These are phyloP conservation scores for Aureobasidium zeae DNA, from an alignment of 2,329 filamentous ascomycete genomes.

Conservation along the genomic window DNA sequence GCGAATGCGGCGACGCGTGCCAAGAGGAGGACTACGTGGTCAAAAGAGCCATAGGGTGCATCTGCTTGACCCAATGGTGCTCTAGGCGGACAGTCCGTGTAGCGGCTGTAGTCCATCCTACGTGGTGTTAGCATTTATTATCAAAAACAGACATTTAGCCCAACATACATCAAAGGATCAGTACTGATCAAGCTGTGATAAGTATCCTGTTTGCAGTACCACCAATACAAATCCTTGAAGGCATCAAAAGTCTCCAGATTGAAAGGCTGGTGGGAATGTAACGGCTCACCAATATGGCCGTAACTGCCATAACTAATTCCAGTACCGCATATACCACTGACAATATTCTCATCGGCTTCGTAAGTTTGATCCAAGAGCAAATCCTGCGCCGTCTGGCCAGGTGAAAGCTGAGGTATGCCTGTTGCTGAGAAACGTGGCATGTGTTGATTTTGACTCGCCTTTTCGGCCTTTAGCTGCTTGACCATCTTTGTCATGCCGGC, in stretches of 20 bases:
- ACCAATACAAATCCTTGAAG: slow-evolving; percentile 84
- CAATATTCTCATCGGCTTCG: slow-evolving; percentile 47
- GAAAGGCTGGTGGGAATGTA: slow-evolving; percentile 24
- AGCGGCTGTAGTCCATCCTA: slow-evolving; percentile 70
- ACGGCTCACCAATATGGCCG: slow-evolving; percentile 35
- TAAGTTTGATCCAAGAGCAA: slow-evolving; percentile 28
- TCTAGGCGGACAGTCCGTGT: slow-evolving; percentile 81
- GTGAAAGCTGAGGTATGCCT: neutral
- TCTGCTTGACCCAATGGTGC: slow-evolving; percentile 68
- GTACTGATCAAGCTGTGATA: slow-evolving; percentile 87
- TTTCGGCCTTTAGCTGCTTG: slow-evolving; percentile 51
- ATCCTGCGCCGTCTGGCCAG: slow-evolving; percentile 18
- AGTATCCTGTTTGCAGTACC: slow-evolving; percentile 88
- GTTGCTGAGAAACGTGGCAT: slow-evolving; percentile 1
- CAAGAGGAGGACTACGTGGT: slow-evolving; percentile 75
- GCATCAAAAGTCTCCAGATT: slow-evolving; percentile 76
- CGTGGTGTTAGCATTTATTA: slow-evolving; percentile 23
- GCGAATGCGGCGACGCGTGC: slow-evolving; percentile 72
- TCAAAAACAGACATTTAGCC: neutral
- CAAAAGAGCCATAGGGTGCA: slow-evolving; percentile 77
- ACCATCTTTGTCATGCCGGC: slow-evolving; percentile 62
- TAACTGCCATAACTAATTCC: slow-evolving; percentile 50
- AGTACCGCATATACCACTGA: slow-evolving; percentile 50
- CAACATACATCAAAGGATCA: slow-evolving; percentile 69
- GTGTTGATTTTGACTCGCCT: slow-evolving; percentile 25